Base-by-base conservation (phyloP, 2,329 filamentous ascomycete species). In the Mycosphaerelloides madeirae region DNA sequence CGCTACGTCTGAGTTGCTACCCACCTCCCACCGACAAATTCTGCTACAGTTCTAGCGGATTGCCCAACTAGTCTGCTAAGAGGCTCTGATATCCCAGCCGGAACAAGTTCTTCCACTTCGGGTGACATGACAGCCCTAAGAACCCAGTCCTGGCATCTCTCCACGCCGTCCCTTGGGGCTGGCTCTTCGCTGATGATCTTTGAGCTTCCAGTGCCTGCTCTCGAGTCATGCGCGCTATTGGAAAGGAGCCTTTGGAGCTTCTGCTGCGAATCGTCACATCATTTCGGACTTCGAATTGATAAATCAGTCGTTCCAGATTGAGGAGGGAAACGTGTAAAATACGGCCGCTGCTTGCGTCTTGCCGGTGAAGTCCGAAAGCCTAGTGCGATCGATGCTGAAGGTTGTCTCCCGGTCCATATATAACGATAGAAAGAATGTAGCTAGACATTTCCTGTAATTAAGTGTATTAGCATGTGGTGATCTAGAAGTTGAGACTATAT, bases 141-240 rank as follows among this genome's bases (percentile, higher is more conserved):
- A 11, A 49, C 46, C 43, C 46, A 49, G 38, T 49, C 43, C 22
- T 49, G 46, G 18, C 43, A 49, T 31, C 43, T 45, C 35, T 49
- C 43, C 3, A 38, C 35, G 6, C 46, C 38, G 15, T 46, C 46
- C 13, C 20, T 38, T 14, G 46, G 46, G 9, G 46, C 38, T 9
- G 43, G 46, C 39, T 45, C 42, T 20, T 45, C 43, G 28, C 31
- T 16, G 13, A 42, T 46, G 29, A 45, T 29, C 25, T 31, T 29
- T 19, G 19, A n/a, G 43, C 43, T 25, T 32, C 20, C 14, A 25
- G 29, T 25, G 29, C 28, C 18, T 39, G 34, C 31, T 42, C 38
- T 11, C 25, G 28, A 16, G 15, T 38, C 28, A 46, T 15, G 22
- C 12, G 22, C 18, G n/a, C 34, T 6, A 49, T 31, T 13, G n/a